phyloP scores from a whole-genome alignment of 805 yeast genomes.

The Millerozyma miso region DNA sequence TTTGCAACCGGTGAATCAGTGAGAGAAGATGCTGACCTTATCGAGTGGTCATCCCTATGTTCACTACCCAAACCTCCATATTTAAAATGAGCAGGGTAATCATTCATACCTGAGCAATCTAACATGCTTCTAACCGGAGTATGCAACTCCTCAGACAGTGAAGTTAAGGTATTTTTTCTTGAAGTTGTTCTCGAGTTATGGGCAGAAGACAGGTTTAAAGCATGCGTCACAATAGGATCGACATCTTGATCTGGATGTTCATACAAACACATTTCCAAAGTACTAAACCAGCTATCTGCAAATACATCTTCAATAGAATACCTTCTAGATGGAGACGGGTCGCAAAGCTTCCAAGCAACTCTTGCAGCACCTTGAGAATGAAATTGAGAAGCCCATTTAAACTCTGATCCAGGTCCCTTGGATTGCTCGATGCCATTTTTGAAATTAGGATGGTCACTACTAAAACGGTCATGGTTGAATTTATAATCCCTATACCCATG shows the following conservation, averaged over 20 bases:
- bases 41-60: conserved; percentile 13
- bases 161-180: conserved; percentile 25
- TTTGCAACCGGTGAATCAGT: conserved; percentile 17
- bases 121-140: conserved; percentile 38
- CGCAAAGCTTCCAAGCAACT: conserved; percentile 70
- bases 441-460: conserved; percentile 44
- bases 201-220: conserved; percentile 14
- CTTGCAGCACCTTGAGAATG: conserved; percentile 59
- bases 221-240: conserved; percentile 28
- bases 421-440: conserved; percentile 39
- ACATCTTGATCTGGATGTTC: conserved; percentile 43
- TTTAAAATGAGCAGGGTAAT: background rate
- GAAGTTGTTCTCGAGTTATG: conserved; percentile 26
- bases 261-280: conserved; percentile 56
- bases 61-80: background rate
- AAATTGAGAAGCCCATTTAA: conserved; percentile 61
- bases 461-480: conserved; percentile 40
- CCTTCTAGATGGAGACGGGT: conserved; percentile 53
- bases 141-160: conserved; percentile 12
- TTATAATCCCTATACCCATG: conserved; percentile 53
- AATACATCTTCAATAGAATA: conserved; percentile 52
- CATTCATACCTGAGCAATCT: conserved; percentile 20
- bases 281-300: conserved; percentile 60
- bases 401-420: conserved; percentile 69
- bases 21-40: conserved; percentile 24